Conservation (phyloP, 305 asterid species). For the Lippia alba region DNA sequence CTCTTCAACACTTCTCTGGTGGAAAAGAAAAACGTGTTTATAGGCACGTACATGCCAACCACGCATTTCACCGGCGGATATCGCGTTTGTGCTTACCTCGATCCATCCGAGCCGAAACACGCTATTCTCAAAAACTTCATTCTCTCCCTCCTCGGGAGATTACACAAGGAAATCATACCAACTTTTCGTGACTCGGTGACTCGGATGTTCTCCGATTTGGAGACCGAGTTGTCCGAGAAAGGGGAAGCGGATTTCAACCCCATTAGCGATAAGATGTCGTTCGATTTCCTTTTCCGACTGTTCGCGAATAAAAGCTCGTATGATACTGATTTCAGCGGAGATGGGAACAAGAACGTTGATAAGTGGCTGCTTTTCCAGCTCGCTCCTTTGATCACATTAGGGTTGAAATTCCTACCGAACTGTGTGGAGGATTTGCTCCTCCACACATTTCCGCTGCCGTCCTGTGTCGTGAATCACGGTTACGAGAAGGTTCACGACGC, state of each 20-base stretch:
- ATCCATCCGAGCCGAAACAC: constrained; percentile 45
- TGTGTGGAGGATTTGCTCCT: constrained; percentile 44
- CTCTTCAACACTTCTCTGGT: constrained; percentile 56
- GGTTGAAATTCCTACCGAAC: constrained; percentile 47
- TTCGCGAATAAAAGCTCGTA: constrained; percentile 31
- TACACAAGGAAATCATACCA: constrained; percentile 41
- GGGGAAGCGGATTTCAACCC: constrained; percentile 40
- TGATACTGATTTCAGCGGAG: constrained; percentile 29
- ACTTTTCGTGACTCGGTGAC: constrained; percentile 33
- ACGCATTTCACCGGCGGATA: constrained; percentile 48
- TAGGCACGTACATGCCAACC: constrained; percentile 57
- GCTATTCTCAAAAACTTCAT: constrained; percentile 38
- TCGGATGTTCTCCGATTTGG: constrained; percentile 39
- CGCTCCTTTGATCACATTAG: constrained; percentile 44
- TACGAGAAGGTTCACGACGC: constrained; percentile 44
- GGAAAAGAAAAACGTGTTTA: constrained; percentile 47
- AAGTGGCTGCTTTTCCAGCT: constrained; percentile 49
- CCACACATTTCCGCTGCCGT: constrained; percentile 48
- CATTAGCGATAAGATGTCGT: constrained; percentile 44
- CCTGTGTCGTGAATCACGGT: constrained; percentile 33
- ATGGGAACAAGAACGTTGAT: constrained; percentile 37
- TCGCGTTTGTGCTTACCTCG: constrained; percentile 52
- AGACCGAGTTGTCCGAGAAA: constrained; percentile 35
- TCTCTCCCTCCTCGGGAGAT: constrained; percentile 26
- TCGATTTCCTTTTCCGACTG: constrained; percentile 54